phyloP scores from a whole-genome alignment of 352 stramenopile genomes.

The Phytophthora sp. region DNA sequence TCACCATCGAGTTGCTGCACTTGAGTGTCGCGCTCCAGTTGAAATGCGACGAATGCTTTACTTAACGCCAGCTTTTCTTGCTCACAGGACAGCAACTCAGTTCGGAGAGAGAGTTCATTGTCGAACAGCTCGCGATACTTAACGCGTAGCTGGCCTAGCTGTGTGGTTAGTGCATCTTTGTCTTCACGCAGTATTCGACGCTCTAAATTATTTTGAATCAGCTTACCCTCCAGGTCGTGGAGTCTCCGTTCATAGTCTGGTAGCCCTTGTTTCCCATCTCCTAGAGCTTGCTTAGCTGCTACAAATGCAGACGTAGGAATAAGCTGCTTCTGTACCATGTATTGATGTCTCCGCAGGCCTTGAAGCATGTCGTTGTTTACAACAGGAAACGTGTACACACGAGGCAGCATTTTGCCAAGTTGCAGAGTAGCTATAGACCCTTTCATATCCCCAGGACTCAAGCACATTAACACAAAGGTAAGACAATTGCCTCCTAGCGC shows the following conservation, averaged over 20 bases:
- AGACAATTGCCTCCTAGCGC: constrained; percentile 60
- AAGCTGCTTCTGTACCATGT: constrained; percentile 17
- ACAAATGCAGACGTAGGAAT: neutral
- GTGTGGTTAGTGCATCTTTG: constrained; percentile 47
- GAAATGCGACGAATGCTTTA: constrained; percentile 72
- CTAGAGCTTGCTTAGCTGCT: neutral
- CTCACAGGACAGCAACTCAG: constrained; percentile 64
- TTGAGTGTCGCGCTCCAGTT: constrained; percentile 52
- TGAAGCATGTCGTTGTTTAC: constrained; percentile 66
- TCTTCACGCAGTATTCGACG: constrained; percentile 56
- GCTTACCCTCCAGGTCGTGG: constrained; percentile 50
- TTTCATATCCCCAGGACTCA: constrained; percentile 45
- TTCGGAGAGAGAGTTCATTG: constrained; percentile 61
- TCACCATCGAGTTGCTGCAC: constrained; percentile 58
- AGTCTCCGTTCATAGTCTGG: constrained; percentile 31
- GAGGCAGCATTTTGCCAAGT: constrained; percentile 38
- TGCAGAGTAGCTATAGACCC: constrained; percentile 49
- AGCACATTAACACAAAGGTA: constrained; percentile 48
- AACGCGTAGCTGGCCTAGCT: constrained; percentile 51
- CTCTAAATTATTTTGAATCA: constrained; percentile 46
- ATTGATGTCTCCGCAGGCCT: constrained; percentile 44
- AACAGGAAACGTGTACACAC: constrained; percentile 51
- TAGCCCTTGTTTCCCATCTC: constrained; percentile 9
- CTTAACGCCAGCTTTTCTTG: constrained; percentile 74
- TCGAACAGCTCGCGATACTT: constrained; percentile 74